Base-by-base conservation (phyloP, 352 stramenopile genomes). In the Poterioochromonas sp. region DNA sequence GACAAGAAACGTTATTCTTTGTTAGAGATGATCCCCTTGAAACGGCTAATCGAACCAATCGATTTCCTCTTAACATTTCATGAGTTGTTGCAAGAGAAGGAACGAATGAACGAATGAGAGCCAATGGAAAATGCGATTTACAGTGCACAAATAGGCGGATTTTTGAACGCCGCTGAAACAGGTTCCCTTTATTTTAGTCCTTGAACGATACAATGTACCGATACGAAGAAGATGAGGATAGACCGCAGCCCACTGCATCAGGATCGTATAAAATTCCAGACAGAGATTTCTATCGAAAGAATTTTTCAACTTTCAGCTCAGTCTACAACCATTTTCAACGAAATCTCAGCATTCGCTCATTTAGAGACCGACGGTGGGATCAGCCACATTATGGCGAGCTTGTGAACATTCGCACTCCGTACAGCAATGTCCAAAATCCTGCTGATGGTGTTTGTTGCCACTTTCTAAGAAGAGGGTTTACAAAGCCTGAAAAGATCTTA, bases 381-480 rank as follows among this genome's bases (percentile, higher is more conserved):
- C 62, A 44, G 11, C 62, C 62, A 15, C 62, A 71, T 44, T 71
- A 44, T 29, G 39, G 12, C 8, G 39, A 11, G 8, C 26, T 71
- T 12, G 32, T 44, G 2, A 29, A 71, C 41, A 41, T 47, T 32
- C 1, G 2, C 15, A 12, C 62, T 44, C 39, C 43, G 11, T 74
- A 51, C 32, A n/a, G 65, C 15, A 58, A 54, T 54, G 2, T 51
- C 11, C 22, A 51, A 29, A 54, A 74, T 54, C 65, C 37, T 34
- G 35, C 65, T 51, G 65, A 74, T 74, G 65, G 39, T 74, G 40
- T 74, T 54, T 74, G 65, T 54, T 35, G 1, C 22, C 39, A 74
- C 34, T 74, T 74, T 74, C n/a, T 74, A 54, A 58, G n/a, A 54
- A 51, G 41, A 58, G 65, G 65, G 3, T 74, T 74, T 39, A 74